Percentiles rank a stretch among this genome's conserved stretches.
phyloP scores from a whole-genome alignment of 352 stramenopile species.

The Globisporangium yorkense region DNA sequence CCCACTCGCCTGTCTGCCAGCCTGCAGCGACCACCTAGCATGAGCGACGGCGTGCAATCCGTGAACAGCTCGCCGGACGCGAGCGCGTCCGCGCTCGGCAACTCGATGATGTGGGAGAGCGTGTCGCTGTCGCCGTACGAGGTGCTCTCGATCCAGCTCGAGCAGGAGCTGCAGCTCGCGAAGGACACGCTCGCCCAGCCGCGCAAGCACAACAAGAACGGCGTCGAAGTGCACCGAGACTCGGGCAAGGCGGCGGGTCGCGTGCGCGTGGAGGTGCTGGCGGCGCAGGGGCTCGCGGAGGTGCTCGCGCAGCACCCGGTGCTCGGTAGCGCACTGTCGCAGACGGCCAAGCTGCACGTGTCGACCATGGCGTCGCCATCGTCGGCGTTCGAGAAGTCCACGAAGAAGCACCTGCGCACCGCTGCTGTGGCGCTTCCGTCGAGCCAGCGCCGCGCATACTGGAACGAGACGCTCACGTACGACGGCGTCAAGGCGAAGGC shows the following conservation, averaged over 20 bases:
- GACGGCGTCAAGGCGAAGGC: constrained; percentile 61
- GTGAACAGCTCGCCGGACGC: constrained; percentile 34
- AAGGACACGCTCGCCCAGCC: constrained; percentile 24
- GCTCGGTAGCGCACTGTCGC: constrained; percentile 13
- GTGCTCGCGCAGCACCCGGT: constrained; percentile 31
- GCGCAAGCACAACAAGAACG: constrained; percentile 66
- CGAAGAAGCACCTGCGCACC: constrained; percentile 64
- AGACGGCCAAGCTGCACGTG: constrained; percentile 38
- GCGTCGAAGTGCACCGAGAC: constrained; percentile 53
- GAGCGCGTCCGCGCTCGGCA: constrained; percentile 39
- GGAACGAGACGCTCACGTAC: constrained; percentile 49
- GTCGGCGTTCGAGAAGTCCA: constrained; percentile 59
- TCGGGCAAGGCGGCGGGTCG: constrained; percentile 53
- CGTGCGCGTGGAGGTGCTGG: constrained; percentile 46
- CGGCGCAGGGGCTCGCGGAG: constrained; percentile 26
- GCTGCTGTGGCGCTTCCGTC: constrained; percentile 13
- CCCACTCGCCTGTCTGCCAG: not conserved
- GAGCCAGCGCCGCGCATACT: constrained; percentile 22
- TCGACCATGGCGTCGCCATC: constrained; percentile 53
- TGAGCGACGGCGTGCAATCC: constrained; percentile 40
- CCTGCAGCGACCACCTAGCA: constrained; percentile 11
- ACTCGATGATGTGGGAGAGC: constrained; percentile 73
- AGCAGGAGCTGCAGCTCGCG: constrained; percentile 57
- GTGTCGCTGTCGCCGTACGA: constrained; percentile 71
- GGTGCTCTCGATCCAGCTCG: constrained; percentile 59